Base-by-base conservation (phyloP, 176 grass and related monocot genomes). In the Avena eriantha region DNA sequence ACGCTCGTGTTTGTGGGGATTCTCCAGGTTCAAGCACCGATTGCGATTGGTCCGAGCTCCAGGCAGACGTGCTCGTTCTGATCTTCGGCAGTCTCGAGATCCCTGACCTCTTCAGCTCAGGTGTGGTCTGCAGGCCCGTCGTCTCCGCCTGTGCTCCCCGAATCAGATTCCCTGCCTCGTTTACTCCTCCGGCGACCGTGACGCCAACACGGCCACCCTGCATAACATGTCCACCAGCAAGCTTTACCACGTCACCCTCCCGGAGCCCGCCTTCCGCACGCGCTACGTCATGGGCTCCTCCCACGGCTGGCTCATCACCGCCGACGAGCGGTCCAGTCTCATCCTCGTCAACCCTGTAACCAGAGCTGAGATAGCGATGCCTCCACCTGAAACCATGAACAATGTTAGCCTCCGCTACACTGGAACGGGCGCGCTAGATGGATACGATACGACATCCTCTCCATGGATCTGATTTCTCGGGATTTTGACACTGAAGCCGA, bases 291-390 rank as follows among this genome's bases (percentile, higher is more conserved):
- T 66, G 63, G 61, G 63, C 26, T 66, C 63, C 63, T 66, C 63
- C 63, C 63, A 66, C 16, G 63, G 63, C 63, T 66, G 63, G 26
- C 63, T 66, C 63, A 66, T 66, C 63, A 66, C 63, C 15, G 63
- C 63, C 1, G 63, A 66, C 3, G 63, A 66, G 63, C 24, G 13
- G 14, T 66, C 63, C 63, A 66, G 2, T 6, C 63, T 66, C 63
- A 66, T 66, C 7, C 4, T 66, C 7, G 26, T 66, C 63, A 66
- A 66, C 26, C 63, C 63, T 66, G 13, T 33, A 33, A 66, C 26
- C 26, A 66, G 63, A 33, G 63, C 26, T 33, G 63, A 66, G 63
- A 33, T 66, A 66, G 24, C 26, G 15, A 66, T 66, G 63, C 63
- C 63, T 16, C 24, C 63, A 16, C 63, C 63, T 1, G 63, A 66